Base-by-base conservation (phyloP, 1,284 basidiomycete species). In the Irpex sp. region DNA sequence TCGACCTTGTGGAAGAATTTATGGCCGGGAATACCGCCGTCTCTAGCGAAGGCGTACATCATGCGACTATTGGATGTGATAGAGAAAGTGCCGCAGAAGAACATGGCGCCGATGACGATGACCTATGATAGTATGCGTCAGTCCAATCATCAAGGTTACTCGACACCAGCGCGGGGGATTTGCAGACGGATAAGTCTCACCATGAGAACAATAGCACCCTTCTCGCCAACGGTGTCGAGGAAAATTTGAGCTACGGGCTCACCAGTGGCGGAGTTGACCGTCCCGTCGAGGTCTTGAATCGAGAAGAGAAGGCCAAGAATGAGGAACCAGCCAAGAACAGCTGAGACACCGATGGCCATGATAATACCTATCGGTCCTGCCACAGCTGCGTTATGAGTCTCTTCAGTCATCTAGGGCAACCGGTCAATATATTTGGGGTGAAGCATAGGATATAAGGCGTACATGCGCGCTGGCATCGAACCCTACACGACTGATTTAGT, bases 161-260 rank as follows among this genome's bases (percentile, higher is more conserved):
- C 60, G 44, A 49, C 19, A 47, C 0, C 15, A 44, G 40, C 5
- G 40, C 8, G 7, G 21, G 11, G 19, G 6, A 47, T 15, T 34
- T 31, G 26, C 31, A 59, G 48, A 17, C 51, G 60, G 52, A 56
- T 1, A 38, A 5, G 19, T 65, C 74, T 21, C 55, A 85, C 85
- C 88, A 91, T 90, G 19, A 91, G 73, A 0, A 85, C 87, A 65
- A 90, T 90, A 0, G 88, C 88, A 2, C 89, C 85, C 62, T 85
- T 82, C 69, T 84, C 81, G 4, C 90, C 90, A 4, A 91, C 88
- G 0, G 87, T 86, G 69, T 92, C 89, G 48, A 91, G 68, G 70
- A 92, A 87, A 5, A 93, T 92, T 68, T 92, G 88, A 0, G 89
- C 82, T 1, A 92, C 88, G 1, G 90, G 90, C 66, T 92, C 81